Base-by-base conservation (phyloP, 2,329 filamentous ascomycete species). In the Massarina eburnea region DNA sequence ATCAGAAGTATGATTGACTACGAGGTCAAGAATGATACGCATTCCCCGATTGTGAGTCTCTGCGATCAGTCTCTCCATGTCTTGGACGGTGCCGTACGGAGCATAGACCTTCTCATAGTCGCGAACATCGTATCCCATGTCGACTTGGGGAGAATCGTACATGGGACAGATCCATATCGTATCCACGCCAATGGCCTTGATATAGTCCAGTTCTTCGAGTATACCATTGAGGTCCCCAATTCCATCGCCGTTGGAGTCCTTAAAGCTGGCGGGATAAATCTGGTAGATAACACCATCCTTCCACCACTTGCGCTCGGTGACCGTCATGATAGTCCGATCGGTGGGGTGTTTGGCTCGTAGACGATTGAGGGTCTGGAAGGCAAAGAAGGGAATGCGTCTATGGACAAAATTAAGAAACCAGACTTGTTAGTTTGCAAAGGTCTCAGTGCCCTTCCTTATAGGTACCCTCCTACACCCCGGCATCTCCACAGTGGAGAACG, bases 241-340 rank as follows among this genome's bases (percentile, higher is more conserved):
- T 4, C 80, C 80, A 45, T 79, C 76, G 32, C 76, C 78, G 17
- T 77, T 81, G 33, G 76, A 77, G 61, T 83, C 80, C 51, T 80
- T 76, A 70, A 83, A 84, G 20, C 78, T 81, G n/a, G 81, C 76
- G 2, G 80, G 80, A 59, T 83, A 84, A 50, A 84, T 77, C 52
- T 84, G 80, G 59, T 84, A 84, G 18, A 83, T 78, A 8, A 77
- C 73, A 40, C 74, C 76, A 61, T 83, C 79, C 54, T 83, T 82
- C 81, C 81, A 84, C 80, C 80, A 84, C 57, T 61, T 61, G 41
- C 62, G 61, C 43, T 61, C 55, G 24, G 54, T 44, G 44, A 67
- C 52, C 15, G 62, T 68, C 65, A 68, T 68, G 20, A 30, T 52
- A 49, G 48, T 17, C 9, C 17, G 36, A 27, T 39, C 8, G 7